Percentiles rank a stretch among this genome's conserved stretches.
Evolutionary conservation across 2,329 filamentous ascomycete genomes (phyloP).

Genomic region (Aureobasidium sp.): DNA sequence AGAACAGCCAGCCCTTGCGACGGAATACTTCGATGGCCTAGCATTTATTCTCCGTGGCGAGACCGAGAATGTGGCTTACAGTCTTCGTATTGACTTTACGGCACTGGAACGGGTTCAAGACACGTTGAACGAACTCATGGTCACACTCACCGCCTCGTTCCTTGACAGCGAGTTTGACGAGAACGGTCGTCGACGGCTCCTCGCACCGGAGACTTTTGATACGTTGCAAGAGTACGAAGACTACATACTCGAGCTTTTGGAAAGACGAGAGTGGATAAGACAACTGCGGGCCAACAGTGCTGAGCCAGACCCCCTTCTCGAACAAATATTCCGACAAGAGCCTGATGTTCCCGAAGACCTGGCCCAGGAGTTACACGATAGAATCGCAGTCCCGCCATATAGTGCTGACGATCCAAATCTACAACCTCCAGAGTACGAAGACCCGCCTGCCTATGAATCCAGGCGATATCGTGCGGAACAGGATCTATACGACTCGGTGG

Average conservation of each 20-base stretch:
- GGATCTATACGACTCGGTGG: not conserved
- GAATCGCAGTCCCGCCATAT: not conserved
- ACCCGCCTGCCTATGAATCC: not conserved
- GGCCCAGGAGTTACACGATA: not conserved
- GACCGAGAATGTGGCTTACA: not conserved
- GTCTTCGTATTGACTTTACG: not conserved
- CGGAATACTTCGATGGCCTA: not conserved
- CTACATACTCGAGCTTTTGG: not conserved
- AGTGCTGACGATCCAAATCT: not conserved
- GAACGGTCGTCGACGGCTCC: not conserved
- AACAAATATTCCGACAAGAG: not conserved
- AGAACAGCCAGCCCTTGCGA: not conserved
- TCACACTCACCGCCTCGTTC: not conserved
- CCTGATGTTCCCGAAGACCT: not conserved
- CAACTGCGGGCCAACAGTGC: not conserved
- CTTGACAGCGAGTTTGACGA: not conserved
- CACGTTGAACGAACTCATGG: not conserved
- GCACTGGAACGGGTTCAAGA: not conserved
- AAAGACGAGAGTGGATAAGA: not conserved
- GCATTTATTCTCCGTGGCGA: not conserved
- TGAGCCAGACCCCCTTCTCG: not conserved
- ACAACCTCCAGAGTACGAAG: not conserved
- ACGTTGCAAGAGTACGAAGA: not conserved
- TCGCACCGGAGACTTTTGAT: not conserved
- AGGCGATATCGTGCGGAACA: not conserved